Conservation (phyloP, 306 rosid species). For the Psophocarpus tetragonolobus region DNA sequence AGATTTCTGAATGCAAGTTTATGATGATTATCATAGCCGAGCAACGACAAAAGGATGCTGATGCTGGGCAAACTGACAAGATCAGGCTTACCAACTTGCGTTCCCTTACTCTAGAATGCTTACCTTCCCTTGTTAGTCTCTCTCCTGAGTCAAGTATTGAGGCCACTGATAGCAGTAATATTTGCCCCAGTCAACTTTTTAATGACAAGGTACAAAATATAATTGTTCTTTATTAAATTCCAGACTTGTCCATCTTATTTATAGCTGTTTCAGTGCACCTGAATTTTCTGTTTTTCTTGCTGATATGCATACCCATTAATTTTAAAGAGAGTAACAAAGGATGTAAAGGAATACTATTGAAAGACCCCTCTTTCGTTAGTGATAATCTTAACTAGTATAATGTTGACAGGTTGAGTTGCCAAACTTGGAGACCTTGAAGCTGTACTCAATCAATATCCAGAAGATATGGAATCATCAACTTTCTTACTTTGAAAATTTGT, state of each 20-base stretch:
- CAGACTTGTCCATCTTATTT: not conserved
- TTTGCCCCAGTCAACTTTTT: conserved; percentile 32
- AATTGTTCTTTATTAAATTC: not conserved
- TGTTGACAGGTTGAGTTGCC: conserved; percentile 45
- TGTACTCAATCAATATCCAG: conserved; percentile 24
- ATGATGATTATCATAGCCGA: conserved; percentile 28
- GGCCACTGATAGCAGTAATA: not conserved
- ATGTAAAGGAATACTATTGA: not conserved
- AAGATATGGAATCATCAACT: conserved; percentile 43
- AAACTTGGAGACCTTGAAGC: conserved; percentile 35
- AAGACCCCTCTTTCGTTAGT: not conserved
- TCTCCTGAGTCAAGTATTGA: conserved; percentile 6
- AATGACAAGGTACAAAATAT: conserved; percentile 34
- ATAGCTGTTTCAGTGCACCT: not conserved
- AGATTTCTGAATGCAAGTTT: conserved; percentile 37
- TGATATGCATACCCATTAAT: not conserved
- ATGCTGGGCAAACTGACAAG: not conserved
- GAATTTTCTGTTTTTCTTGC: not conserved
- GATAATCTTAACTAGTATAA: not conserved
- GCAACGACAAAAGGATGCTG: conserved; percentile 22
- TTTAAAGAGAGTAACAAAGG: not conserved
- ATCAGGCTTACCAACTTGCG: conserved; percentile 32
- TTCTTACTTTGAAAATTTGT: conserved; percentile 39
- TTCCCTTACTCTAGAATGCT: conserved; percentile 30
- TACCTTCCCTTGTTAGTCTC: conserved; percentile 39